Conservation (phyloP, 805 yeast species). For the Candida nonsorbophila region DNA sequence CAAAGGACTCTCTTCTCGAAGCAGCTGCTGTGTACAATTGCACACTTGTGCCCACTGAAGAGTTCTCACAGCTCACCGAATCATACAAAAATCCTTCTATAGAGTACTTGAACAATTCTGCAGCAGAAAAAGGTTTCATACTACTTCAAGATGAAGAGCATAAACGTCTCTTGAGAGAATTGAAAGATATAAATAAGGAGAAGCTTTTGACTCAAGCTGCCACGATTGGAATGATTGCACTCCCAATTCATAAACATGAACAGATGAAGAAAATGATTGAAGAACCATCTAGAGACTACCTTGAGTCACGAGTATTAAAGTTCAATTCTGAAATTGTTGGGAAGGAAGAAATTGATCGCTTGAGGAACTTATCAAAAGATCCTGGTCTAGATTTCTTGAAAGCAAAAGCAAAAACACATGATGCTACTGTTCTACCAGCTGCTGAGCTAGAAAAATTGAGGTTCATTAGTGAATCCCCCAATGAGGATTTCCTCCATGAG, state of each 20-base stretch:
- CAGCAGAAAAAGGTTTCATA: slow-evolving; percentile 5
- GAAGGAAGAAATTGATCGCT: slow-evolving; percentile 1
- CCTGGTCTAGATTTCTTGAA: slow-evolving; percentile 5
- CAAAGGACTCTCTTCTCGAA: too few relatives aligned
- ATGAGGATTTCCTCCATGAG: slow-evolving; percentile 16
- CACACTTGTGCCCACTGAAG: slow-evolving; percentile 5
- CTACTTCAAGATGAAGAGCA: slow-evolving; percentile 6
- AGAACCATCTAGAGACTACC: slow-evolving; percentile 15
- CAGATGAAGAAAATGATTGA: slow-evolving; percentile 7
- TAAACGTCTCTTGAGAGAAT: slow-evolving; percentile 3
- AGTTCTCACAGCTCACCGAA: slow-evolving; percentile 5
- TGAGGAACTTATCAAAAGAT: slow-evolving; percentile 1
- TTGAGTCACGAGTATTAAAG: slow-evolving; percentile 8
- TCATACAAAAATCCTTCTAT: slow-evolving; percentile 11
- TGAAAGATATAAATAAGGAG: slow-evolving; percentile 8
- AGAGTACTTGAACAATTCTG: slow-evolving; percentile 10
- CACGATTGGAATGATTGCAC: slow-evolving; percentile 15
- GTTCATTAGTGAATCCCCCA: slow-evolving; percentile 10
- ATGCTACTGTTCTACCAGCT: slow-evolving; percentile 1
- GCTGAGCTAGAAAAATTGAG: slow-evolving; percentile 1
- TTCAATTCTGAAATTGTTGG: slow-evolving; percentile 2
- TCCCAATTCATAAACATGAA: slow-evolving; percentile 9
- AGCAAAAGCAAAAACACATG: slow-evolving; percentile 1
- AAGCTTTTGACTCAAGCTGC: slow-evolving; percentile 14
- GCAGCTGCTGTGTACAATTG: slow-evolving; percentile 1